Base-by-base conservation (phyloP, 1,139 yeast species). In the Lodderomyces elongisporus region DNA sequence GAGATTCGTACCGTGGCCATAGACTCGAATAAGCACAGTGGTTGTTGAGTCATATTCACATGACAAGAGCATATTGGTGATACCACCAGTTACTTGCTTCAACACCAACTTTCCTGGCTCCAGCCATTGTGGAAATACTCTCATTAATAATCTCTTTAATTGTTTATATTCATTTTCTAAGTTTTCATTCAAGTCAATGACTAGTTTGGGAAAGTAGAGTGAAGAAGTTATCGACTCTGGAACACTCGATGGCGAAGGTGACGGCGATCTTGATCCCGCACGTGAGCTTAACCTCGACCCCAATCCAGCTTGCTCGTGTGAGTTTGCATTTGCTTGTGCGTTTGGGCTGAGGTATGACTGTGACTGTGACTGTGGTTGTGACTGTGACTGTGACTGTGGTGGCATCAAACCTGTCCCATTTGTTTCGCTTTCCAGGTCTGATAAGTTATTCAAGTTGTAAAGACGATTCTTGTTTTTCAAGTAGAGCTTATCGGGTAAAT, bases 1-100 rank as follows among this genome's bases (percentile, higher is more conserved):
- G 25, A 79, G 60, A 39, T 71, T 73, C 0, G 94, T 84, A 13
- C 89, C 89, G 37, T 76, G 74, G 7, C 94, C 94, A 46, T 83
- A 84, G 0, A 84, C 80, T 38, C 94, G 62, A 41, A 82, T 78
- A 27, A 84, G 64, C 2, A 80, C 79, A 5, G 59, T 58, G 4
- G 59, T 58, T 37, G 66, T 67, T 18, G 44, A 35, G 8, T 43
- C 37, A 37, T 64, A 60, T 21, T 54, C 54, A 39, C 83, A 80
- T 30, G 76, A 67, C 24, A 80, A 56, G 34, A 82, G 69, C 77
- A 78, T 77, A 53, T 84, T 84, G 16, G 94, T 84, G 53, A 84
- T 83, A 6, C 94, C 94, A 3, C 93, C 94, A 3, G 84, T 81
- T 32, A 83, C 60, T 40, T 62, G 59, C 33, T 54, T 52, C 26